A percentile compares a stretch with the other conserved stretches of the same genome.
These are phyloP conservation scores for Penicillium aurantiogriseum DNA, from an alignment of 2,329 filamentous ascomycete species.

Conservation along the genomic window DNA sequence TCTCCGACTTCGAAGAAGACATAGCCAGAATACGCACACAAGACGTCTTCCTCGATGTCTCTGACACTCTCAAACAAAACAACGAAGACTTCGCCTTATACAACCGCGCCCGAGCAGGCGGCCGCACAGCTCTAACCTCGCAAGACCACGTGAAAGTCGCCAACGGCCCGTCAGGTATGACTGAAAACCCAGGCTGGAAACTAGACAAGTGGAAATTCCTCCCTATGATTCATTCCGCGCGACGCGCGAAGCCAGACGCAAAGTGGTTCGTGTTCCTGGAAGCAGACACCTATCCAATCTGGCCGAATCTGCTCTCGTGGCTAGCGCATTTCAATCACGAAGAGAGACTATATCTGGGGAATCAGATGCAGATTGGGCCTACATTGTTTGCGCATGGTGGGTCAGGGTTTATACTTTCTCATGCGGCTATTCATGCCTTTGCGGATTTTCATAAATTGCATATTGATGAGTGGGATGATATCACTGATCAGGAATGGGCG, in stretches of 20 bases:
- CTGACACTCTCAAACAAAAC: constrained; percentile 11
- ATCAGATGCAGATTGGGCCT: constrained; percentile 48
- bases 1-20: constrained; percentile 57
- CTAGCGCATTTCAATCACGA: constrained; percentile 47
- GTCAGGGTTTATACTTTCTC: constrained; percentile 50
- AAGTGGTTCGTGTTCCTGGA: constrained; percentile 59
- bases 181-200: constrained; percentile 46
- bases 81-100: constrained; percentile 31
- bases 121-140: constrained; percentile 36
- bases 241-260: constrained; percentile 43
- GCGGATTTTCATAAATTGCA: constrained; percentile 42
- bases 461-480: constrained; percentile 42
- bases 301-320: constrained; percentile 53
- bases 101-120: constrained; percentile 42
- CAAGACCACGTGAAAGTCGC: constrained; percentile 28
- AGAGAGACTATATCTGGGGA: constrained; percentile 51
- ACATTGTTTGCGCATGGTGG: constrained; percentile 52
- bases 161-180: constrained; percentile 32
- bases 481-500: constrained; percentile 44
- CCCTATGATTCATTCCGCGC: constrained; percentile 53
- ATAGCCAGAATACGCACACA: constrained; percentile 51
- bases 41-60: constrained; percentile 50
- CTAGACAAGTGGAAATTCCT: constrained; percentile 58
- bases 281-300: constrained; percentile 55
- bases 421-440: constrained; percentile 45